These are phyloP conservation scores for Candida arabinofermentans DNA, from an alignment of 805 yeast species.

Conservation along the genomic window DNA sequence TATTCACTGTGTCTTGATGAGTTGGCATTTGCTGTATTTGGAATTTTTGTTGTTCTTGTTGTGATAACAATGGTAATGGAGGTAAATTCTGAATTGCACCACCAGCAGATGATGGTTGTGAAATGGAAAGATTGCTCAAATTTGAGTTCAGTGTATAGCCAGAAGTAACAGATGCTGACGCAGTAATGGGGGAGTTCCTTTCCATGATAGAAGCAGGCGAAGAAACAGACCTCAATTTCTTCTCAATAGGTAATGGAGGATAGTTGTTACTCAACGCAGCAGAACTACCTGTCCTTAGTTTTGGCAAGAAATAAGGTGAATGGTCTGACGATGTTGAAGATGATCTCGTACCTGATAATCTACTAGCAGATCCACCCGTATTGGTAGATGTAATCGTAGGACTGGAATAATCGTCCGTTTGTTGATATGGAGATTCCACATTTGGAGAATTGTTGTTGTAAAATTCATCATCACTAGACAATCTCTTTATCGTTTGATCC, in stretches of 20 bases:
- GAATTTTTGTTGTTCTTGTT: slow-evolving; percentile 5
- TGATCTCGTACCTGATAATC: slow-evolving; percentile 15
- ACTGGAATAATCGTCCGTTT: background rate
- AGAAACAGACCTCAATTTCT: slow-evolving; percentile 32
- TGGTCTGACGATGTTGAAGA: slow-evolving; percentile 23
- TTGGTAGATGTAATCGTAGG: background rate
- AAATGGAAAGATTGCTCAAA: slow-evolving; percentile 15
- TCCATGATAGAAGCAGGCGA: slow-evolving; percentile 25
- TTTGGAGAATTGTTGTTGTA: background rate
- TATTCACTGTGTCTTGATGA: slow-evolving; percentile 16
- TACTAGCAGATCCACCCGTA: slow-evolving; percentile 12
- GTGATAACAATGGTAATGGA: slow-evolving; percentile 1
- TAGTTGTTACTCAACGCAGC: slow-evolving; percentile 20
- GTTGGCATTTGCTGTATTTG: background rate
- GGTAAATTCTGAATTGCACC: background rate
- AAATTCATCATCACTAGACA: slow-evolving; percentile 31
- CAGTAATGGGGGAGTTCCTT: slow-evolving; percentile 3
- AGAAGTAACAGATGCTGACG: background rate
- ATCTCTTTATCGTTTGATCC: slow-evolving; percentile 59
- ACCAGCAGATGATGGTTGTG: slow-evolving; percentile 2
- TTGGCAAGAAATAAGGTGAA: slow-evolving; percentile 19
- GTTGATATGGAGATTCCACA: slow-evolving; percentile 1
- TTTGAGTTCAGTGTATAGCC: slow-evolving; percentile 5
- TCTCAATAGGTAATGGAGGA: slow-evolving; percentile 26
- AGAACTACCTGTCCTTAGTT: slow-evolving; percentile 25